These are phyloP conservation scores for Uronychia binucleata DNA, from an alignment of 73 alveolate species.

Conservation along the genomic window DNA sequence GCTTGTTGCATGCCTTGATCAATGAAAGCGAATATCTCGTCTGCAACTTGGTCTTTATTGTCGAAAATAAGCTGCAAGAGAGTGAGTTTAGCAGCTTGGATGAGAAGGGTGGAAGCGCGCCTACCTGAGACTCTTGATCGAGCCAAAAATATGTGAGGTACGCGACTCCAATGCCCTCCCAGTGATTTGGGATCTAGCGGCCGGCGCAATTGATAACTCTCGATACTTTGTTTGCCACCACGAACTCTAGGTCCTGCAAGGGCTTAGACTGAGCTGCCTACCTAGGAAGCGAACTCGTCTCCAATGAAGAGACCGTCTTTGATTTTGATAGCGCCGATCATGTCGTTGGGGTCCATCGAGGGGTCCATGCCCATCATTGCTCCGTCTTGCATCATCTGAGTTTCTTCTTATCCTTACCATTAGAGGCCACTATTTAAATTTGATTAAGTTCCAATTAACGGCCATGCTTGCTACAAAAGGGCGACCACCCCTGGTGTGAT, in stretches of 20 bases:
- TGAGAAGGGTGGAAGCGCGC: no score
- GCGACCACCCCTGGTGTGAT: not conserved
- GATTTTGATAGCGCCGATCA: conserved; percentile 56
- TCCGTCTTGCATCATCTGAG: not conserved
- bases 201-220: conserved; percentile 97
- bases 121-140: conserved; percentile 89
- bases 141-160: conserved; percentile 93
- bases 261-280: conserved; percentile 47
- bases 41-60: conserved; percentile 53
- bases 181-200: conserved; percentile 85
- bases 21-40: conserved; percentile 53
- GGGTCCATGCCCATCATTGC: not conserved
- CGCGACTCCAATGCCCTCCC: conserved; percentile 93
- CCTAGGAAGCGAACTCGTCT: conserved; percentile 82
- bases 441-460: not conserved
- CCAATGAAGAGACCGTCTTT: conserved; percentile 67
- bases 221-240: conserved; percentile 94
- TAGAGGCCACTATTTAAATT: not conserved
- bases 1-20: conserved; percentile 73
- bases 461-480: not conserved
- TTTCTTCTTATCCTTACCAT: not conserved
- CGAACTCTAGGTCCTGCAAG: conserved; percentile 96
- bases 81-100: not conserved
- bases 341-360: conserved; percentile 8
- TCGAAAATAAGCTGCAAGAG: conserved; percentile 31